phyloP scores from a whole-genome alignment of 371 early-diverging fungal genomes.

The Phascolomyces articulosus region DNA sequence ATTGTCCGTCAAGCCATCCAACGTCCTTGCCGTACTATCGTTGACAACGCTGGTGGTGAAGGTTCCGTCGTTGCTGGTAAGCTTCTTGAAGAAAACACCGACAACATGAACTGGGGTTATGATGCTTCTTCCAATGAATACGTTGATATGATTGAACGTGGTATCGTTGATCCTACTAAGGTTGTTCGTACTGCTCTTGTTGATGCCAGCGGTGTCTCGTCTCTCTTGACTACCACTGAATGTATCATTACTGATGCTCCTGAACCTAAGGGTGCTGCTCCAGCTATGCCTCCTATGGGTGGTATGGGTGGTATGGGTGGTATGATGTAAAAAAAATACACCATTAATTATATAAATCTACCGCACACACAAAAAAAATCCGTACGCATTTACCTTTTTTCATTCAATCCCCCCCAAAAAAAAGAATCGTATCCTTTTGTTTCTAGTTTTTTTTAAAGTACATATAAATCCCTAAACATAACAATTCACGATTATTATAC shows the following conservation, averaged over 20 bases:
- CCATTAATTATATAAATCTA: too few relatives aligned
- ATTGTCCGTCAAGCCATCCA: conserved; percentile 93
- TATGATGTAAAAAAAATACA: conserved; percentile 43
- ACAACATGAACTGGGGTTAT: conserved; percentile 89
- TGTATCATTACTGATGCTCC: conserved; percentile 97
- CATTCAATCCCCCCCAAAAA: too few relatives aligned
- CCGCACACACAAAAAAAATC: too few relatives aligned
- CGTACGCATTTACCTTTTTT: too few relatives aligned
- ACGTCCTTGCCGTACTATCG: conserved; percentile 92
- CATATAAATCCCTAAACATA: too few relatives aligned
- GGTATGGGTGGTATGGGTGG: conserved; percentile 61
- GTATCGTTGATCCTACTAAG: conserved; percentile 97
- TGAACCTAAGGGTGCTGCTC: conserved; percentile 66
- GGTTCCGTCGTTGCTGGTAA: conserved; percentile 97
- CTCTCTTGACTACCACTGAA: conserved; percentile 94
- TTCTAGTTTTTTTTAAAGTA: too few relatives aligned
- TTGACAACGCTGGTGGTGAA: conserved; percentile 95
- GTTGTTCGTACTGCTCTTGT: conserved; percentile 96
- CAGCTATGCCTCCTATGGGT: conserved; percentile 29
- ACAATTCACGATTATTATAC: too few relatives aligned
- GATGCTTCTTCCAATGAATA: conserved; percentile 92
- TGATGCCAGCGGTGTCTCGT: conserved; percentile 96
- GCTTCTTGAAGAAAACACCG: conserved; percentile 75
- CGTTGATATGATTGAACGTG: conserved; percentile 93
- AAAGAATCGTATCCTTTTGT: too few relatives aligned